Evolutionary conservation across 148 eudicot species (phyloP).

Genomic region (Rhododendron kiyosumense): DNA sequence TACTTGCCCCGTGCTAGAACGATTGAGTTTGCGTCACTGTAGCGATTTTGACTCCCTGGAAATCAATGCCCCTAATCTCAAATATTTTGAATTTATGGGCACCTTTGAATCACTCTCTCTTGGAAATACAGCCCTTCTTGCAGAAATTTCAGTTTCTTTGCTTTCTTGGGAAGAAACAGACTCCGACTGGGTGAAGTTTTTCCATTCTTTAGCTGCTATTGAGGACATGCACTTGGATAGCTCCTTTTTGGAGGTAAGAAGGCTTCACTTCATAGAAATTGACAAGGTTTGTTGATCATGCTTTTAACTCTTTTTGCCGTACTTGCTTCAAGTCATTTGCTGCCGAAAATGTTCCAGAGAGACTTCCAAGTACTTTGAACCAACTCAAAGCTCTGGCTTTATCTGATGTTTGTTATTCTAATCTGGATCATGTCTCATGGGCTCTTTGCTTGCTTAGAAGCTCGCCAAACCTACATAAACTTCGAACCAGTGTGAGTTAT

Average conservation of each 20-base stretch:
- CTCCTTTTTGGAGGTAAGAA: neutral
- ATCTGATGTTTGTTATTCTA: neutral
- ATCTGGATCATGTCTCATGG: neutral
- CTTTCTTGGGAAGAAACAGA: neutral
- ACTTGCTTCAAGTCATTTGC: neutral
- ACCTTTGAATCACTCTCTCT: neutral
- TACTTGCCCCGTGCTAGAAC: conserved; percentile 11
- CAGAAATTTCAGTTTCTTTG: neutral
- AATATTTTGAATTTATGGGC: neutral
- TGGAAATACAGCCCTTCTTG: neutral
- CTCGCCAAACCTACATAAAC: neutral
- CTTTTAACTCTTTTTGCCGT: neutral
- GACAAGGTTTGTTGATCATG: neutral
- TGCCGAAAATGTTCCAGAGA: neutral
- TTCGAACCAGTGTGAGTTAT: neutral
- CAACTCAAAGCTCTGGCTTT: neutral
- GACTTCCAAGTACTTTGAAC: neutral
- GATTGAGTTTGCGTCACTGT: neutral
- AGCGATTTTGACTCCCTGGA: neutral
- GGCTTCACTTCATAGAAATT: neutral
- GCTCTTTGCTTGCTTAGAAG: neutral
- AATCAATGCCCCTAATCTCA: conserved; percentile 6
- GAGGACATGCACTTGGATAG: neutral
- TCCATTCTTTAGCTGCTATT: neutral
- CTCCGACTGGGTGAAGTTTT: neutral